Conservation (phyloP, 169 alveolate genomes). For the Eimeria praecox region DNA sequence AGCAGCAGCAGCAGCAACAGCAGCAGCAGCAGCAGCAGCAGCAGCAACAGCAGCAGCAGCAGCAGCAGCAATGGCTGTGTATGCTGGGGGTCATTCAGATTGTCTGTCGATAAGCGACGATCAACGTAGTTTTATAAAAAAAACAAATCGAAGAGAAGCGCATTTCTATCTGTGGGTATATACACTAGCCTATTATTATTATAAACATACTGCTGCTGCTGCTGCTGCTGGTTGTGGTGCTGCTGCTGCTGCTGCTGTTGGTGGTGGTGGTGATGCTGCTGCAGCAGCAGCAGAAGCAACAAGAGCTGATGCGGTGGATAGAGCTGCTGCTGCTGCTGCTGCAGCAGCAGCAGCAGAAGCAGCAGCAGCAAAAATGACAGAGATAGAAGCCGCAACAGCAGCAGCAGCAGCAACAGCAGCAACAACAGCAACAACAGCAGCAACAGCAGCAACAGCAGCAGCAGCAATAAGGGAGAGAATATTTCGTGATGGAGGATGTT, state of each 20-base stretch:
- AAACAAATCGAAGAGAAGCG: not conserved
- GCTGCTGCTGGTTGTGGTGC: no score
- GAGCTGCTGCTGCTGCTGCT: not conserved
- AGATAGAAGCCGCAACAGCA: not conserved
- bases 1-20: constrained; percentile 17
- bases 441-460: not conserved
- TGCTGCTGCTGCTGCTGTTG: no score
- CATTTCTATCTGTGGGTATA: constrained; percentile 16
- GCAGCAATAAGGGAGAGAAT: not conserved
- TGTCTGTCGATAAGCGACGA: not conserved
- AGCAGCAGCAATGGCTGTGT: not conserved
- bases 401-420: not conserved
- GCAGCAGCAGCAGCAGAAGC: not conserved
- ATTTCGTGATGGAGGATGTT: not conserved
- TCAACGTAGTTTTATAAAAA: not conserved
- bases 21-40: constrained; percentile 41
- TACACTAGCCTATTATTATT: no score
- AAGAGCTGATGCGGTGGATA: not conserved
- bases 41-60: constrained; percentile 3
- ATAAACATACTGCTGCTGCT: no score
- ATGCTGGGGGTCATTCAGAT: constrained; percentile 11
- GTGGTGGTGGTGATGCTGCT: no score
- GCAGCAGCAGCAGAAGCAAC: not conserved
- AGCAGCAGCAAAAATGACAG: not conserved
- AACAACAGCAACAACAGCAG: not conserved